Percentiles rank a stretch among this genome's conserved stretches.
Evolutionary conservation across 441 rosid genomes (phyloP).

Genomic region (Brassica balearica): DNA sequence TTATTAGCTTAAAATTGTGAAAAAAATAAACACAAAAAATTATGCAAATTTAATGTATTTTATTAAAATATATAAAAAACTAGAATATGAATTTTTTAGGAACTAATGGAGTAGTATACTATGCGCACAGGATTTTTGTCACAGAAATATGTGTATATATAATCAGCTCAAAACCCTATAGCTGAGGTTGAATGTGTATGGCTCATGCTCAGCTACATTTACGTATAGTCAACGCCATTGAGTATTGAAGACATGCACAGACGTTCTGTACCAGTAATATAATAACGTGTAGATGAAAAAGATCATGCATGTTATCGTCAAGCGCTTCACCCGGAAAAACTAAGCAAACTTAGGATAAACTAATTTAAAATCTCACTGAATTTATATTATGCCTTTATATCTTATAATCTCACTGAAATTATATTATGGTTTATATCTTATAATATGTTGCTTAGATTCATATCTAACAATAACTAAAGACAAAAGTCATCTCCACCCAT

Average conservation of each 20-base stretch:
- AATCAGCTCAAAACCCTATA: background rate
- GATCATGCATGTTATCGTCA: constrained; percentile 6
- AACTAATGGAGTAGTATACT: background rate
- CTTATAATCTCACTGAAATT: background rate
- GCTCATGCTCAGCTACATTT: background rate
- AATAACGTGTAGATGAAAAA: background rate
- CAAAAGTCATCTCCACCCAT: constrained; percentile 1
- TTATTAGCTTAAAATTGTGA: too few relatives aligned
- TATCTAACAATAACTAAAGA: background rate
- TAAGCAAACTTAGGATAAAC: background rate
- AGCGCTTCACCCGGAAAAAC: background rate
- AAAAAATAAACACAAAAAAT: too few relatives aligned
- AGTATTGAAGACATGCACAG: constrained; percentile 19
- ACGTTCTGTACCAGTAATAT: constrained; percentile 19
- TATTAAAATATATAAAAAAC: too few relatives aligned
- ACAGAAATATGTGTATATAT: background rate
- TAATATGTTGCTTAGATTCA: background rate
- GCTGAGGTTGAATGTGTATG: constrained; percentile 4
- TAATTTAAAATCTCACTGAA: background rate
- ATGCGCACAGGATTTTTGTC: background rate
- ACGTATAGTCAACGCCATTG: background rate
- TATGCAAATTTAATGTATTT: too few relatives aligned
- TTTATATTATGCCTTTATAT: background rate
- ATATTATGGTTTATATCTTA: background rate
- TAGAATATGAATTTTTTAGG: too few relatives aligned